These are phyloP conservation scores for Tricholomella constricta DNA, from an alignment of 768 basidiomycete species.

Conservation along the genomic window DNA sequence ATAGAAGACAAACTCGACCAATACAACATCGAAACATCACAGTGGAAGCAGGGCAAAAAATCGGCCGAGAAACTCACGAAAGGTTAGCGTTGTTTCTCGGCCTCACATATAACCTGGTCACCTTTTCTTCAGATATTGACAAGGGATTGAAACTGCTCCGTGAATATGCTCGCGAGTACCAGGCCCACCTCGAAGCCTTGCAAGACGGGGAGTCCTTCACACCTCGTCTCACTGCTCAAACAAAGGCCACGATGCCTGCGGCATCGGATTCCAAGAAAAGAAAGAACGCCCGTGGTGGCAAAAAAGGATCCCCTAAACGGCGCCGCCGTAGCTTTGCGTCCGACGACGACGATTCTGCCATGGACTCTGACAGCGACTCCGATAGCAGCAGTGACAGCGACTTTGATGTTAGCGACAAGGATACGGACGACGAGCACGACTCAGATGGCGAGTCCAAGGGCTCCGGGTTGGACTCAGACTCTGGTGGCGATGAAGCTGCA, in stretches of 20 bases:
- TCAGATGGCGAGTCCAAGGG: constrained; percentile 19
- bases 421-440: constrained; percentile 14
- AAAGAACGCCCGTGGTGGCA: constrained; percentile 44
- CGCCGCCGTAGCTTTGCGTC: constrained; percentile 33
- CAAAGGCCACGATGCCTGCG: constrained; percentile 16
- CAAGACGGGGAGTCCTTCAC: constrained; percentile 45
- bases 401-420: constrained; percentile 19
- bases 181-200: constrained; percentile 49
- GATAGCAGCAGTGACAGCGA: constrained; percentile 25
- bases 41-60: constrained; percentile 43
- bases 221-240: constrained; percentile 40
- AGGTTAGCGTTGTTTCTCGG: constrained; percentile 31
- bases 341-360: constrained; percentile 37
- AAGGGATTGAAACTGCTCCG: constrained; percentile 40
- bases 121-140: constrained; percentile 36
- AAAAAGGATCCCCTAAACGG: constrained; percentile 47
- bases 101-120: not conserved
- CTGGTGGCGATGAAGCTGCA: constrained; percentile 26
- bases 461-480: constrained; percentile 18
- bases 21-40: constrained; percentile 34
- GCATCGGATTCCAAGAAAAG: constrained; percentile 43
- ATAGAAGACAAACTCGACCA: constrained; percentile 49
- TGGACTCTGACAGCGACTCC: constrained; percentile 30
- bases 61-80: constrained; percentile 40
- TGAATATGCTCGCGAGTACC: constrained; percentile 38